Base-by-base conservation (phyloP, 2,329 filamentous ascomycete genomes). In the Cladosporium sp. region DNA sequence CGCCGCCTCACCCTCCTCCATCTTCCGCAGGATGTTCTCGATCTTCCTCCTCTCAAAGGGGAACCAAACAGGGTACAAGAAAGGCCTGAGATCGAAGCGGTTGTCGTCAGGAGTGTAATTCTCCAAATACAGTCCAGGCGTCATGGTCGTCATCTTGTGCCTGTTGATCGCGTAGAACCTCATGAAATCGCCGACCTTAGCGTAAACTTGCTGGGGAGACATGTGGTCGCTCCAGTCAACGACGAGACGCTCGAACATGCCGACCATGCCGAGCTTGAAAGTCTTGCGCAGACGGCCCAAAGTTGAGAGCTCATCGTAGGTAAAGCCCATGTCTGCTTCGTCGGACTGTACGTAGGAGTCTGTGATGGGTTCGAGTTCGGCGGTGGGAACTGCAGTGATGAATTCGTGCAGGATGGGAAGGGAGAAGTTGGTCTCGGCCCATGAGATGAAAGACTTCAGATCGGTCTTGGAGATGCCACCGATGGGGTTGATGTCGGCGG, bases 361-460 rank as follows among this genome's bases (percentile, higher is more conserved):
- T 0, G 88, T 89, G 56, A 91, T 86, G 8, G 90, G 90, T 70
- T 90, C 85, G 73, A 83, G 77, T 66, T 83, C 81, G 13, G 80
- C 80, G 0, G 81, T 83, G 3, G 80, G 81, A 0, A 79, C 78
- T 6, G 80, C 89, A 14, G 82, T 80, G 46, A 93, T 76, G 78
- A 93, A 93, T 11, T 86, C 82, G 11, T 86, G 76, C 1, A 92
- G 83, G 62, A 90, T 85, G 0, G 88, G 88, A 1, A 93, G 77
- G 5, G 84, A 76, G 72, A 90, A 92, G 39, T 83, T 78, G 21
- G 75, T 78, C 61, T 81, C 76, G 2, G 88, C 85, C 83, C 86
- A 92, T n/a, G 78, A 79, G 66, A 92, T 90, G 78, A 93, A 92
- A 11, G 83, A 78, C 75, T 90, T 91, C 1, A 92, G 79, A 70